phyloP scores from a whole-genome alignment of 257 asterid species.

The Asclepias syriaca region DNA sequence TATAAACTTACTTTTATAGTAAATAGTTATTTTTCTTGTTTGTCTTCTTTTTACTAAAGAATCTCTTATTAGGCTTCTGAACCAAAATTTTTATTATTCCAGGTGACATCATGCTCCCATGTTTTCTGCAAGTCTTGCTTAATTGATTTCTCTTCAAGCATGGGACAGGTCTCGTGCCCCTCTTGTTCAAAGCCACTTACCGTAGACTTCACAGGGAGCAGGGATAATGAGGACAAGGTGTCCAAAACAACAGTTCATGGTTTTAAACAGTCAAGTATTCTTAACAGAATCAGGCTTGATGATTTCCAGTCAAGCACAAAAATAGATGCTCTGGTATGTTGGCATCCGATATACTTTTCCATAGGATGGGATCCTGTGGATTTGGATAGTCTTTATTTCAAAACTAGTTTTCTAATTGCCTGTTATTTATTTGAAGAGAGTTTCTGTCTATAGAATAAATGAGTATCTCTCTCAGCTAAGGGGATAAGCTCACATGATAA shows the following conservation, averaged over 20 bases:
- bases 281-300: constrained; percentile 66
- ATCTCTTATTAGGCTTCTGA: background rate
- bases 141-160: constrained; percentile 58
- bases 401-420: background rate
- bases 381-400: background rate
- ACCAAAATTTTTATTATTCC: constrained; percentile 9
- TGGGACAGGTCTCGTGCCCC: constrained; percentile 79
- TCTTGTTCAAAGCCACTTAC: constrained; percentile 85
- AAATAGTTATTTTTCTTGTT: background rate
- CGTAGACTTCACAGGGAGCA: constrained; percentile 62
- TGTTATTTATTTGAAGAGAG: too few species aligned
- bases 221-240: constrained; percentile 42
- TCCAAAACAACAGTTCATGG: constrained; percentile 59
- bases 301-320: constrained; percentile 89
- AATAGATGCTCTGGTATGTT: constrained; percentile 89
- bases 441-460: background rate
- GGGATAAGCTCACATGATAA: background rate
- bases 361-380: background rate
- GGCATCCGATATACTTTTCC: background rate
- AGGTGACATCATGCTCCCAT: constrained; percentile 84
- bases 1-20: background rate
- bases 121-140: constrained; percentile 85
- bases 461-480: background rate
- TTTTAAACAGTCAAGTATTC: constrained; percentile 70
- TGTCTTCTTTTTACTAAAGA: background rate